Evolutionary conservation across 192 early-diverging fungal species (phyloP).

Genomic region (Backusella tarrabulga): DNA sequence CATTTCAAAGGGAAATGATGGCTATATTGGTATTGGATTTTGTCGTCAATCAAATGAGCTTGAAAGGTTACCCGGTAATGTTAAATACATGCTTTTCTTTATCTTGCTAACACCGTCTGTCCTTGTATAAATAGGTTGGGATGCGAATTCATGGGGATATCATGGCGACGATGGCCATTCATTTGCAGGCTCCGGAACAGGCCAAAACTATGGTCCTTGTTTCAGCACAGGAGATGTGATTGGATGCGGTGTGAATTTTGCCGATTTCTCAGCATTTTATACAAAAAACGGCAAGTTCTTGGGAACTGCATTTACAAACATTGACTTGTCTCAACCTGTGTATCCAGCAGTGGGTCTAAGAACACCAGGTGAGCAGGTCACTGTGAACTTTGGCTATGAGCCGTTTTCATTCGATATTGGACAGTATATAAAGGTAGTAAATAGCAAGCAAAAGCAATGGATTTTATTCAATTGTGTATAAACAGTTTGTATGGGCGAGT

Average conservation of each 20-base stretch:
- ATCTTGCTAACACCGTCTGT: neutral
- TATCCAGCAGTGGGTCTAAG: constrained; percentile 77
- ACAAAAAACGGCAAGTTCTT: constrained; percentile 89
- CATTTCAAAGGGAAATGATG: constrained; percentile 83
- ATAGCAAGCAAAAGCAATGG: neutral
- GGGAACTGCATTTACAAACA: constrained; percentile 50
- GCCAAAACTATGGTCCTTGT: constrained; percentile 80
- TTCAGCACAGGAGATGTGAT: constrained; percentile 93
- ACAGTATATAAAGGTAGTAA: constrained; percentile 54
- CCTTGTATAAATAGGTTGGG: constrained; percentile 70
- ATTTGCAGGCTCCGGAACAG: constrained; percentile 76
- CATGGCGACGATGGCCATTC: constrained; percentile 95
- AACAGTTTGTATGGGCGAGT: neutral
- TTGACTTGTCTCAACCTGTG: constrained; percentile 40
- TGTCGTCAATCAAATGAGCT: constrained; percentile 49
- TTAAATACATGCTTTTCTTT: neutral
- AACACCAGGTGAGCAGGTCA: constrained; percentile 69
- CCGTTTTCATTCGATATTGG: constrained; percentile 75
- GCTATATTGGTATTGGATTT: constrained; percentile 95
- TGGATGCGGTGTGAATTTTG: constrained; percentile 92
- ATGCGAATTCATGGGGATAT: constrained; percentile 90
- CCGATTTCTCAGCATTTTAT: constrained; percentile 73
- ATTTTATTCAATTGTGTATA: neutral
- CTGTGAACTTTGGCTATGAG: constrained; percentile 76
- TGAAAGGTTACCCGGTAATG: constrained; percentile 79